Percentiles rank a stretch among this genome's conserved stretches.
phyloP scores from a whole-genome alignment of 805 yeast species.

The Lipomyces yamadae region DNA sequence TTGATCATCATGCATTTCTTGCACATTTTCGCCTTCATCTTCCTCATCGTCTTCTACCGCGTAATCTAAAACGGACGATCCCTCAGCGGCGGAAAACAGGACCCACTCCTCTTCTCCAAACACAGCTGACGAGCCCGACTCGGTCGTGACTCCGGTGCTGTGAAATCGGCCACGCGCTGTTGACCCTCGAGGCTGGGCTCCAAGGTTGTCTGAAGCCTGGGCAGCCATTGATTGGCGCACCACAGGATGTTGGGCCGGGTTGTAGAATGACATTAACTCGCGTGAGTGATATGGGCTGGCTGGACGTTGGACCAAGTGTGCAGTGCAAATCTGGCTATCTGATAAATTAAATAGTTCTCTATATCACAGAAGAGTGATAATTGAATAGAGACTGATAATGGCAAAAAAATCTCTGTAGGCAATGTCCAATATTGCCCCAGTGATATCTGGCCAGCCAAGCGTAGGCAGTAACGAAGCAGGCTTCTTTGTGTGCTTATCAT shows the following conservation, averaged over 20 bases:
- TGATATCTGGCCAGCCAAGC: not conserved
- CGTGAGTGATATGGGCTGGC: not conserved
- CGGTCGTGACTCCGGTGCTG: conserved; percentile 13
- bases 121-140: conserved; percentile 6
- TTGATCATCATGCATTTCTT: conserved; percentile 16
- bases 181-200: conserved; percentile 1
- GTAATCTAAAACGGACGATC: conserved; percentile 23
- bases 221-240: conserved; percentile 22
- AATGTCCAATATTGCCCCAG: not conserved
- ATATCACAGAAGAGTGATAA: not conserved
- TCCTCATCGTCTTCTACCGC: conserved; percentile 28
- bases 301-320: not conserved
- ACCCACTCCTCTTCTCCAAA: conserved; percentile 47
- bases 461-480: too few species aligned
- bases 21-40: conserved; percentile 21
- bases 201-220: not conserved
- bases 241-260: conserved; percentile 34
- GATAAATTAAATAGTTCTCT: not conserved
- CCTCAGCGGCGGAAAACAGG: conserved; percentile 45
- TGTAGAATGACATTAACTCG: conserved; percentile 29
- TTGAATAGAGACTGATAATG: not conserved
- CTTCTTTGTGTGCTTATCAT: not conserved
- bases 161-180: not conserved
- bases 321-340: not conserved
- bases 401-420: not conserved